A percentile compares a stretch with the other conserved stretches of the same genome.
These are phyloP conservation scores for Leccinum truebloodii DNA, from an alignment of 768 basidiomycete species.

Conservation along the genomic window DNA sequence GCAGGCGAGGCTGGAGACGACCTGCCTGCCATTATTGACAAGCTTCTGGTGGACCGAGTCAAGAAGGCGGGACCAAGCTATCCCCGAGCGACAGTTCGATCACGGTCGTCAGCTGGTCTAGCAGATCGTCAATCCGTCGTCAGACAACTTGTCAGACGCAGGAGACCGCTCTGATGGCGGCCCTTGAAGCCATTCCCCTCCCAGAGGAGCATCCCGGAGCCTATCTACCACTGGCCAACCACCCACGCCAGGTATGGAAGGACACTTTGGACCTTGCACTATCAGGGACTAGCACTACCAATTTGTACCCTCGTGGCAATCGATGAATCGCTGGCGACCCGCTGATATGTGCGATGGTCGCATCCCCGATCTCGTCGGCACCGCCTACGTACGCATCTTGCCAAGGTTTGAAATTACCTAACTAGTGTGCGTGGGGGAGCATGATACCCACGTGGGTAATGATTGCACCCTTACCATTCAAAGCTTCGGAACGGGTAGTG, in stretches of 20 bases:
- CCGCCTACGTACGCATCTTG: background rate
- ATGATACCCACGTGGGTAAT: constrained; percentile 10
- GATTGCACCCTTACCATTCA: background rate
- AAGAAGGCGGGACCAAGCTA: constrained; percentile 3
- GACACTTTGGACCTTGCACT: constrained; percentile 8
- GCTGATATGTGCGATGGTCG: constrained; percentile 23
- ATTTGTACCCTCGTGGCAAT: constrained; percentile 23
- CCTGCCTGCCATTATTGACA: constrained; percentile 1
- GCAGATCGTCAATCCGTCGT: constrained; percentile 10
- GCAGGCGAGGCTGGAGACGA: background rate
- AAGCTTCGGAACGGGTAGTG: background rate
- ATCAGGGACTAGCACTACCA: constrained; percentile 14
- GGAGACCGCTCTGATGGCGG: background rate
- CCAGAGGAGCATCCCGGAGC: background rate
- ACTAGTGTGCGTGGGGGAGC: background rate
- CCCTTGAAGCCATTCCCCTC: background rate
- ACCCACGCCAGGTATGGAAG: constrained; percentile 10
- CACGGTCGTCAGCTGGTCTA: background rate
- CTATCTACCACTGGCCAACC: constrained; percentile 9
- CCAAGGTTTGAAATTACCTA: constrained; percentile 5
- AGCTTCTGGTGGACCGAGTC: constrained; percentile 1
- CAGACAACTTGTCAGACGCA: background rate
- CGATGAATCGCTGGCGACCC: constrained; percentile 16
- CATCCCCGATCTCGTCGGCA: constrained; percentile 19
- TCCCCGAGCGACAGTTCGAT: constrained; percentile 13